Evolutionary conservation across 1,139 yeast genomes (phyloP), one percentile per base, ranked within the genome.

Genomic region (Saccharomyces hybrid): DNA sequence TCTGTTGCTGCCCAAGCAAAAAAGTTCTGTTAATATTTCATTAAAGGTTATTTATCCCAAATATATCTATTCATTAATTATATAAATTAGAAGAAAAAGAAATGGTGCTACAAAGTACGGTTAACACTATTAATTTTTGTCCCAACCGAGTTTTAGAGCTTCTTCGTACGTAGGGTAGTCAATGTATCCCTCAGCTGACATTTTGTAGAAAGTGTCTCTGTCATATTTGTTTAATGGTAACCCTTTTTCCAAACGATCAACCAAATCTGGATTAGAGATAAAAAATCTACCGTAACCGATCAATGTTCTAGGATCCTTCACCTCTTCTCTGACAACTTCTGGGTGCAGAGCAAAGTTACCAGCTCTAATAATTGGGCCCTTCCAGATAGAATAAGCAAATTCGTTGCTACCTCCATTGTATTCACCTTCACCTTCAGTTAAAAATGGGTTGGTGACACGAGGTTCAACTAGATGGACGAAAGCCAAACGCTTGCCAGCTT

Each of bases 381-480:
- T 74, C 82, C 83, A 79, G 59, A 76, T 66, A 26, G 74, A 68
- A 55, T 64, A 70, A 26, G 70, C 71, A 63, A 77, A 78, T 14
- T 71, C 74, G 60, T 76, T 75, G 49, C 63, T 60, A 52, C 67
- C 70, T 26, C 58, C 66, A 16, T 57, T 47, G 59, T 58, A 63
- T 53, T 51, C 64, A 58, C 65, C 69, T 56, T 55, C 60, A 55
- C 70, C 70, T 61, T 67, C 70, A 25, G 58, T 42, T 46, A 59
- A 57, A 57, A 62, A 59, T 57, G 69, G 68, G 53, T 64, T 56
- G 25, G 67, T 61, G 48, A 67, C 69, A 57, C 71, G 63, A 49
- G 80, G 78, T 63, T 83, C 87, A 34, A 82, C 79, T 48, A 80
- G 52, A 54, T 81, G 81, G 16, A 83, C 56, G 64, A 75, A 83